Conservation (phyloP, 2,329 filamentous ascomycete genomes). For the Cladosporium sp. region DNA sequence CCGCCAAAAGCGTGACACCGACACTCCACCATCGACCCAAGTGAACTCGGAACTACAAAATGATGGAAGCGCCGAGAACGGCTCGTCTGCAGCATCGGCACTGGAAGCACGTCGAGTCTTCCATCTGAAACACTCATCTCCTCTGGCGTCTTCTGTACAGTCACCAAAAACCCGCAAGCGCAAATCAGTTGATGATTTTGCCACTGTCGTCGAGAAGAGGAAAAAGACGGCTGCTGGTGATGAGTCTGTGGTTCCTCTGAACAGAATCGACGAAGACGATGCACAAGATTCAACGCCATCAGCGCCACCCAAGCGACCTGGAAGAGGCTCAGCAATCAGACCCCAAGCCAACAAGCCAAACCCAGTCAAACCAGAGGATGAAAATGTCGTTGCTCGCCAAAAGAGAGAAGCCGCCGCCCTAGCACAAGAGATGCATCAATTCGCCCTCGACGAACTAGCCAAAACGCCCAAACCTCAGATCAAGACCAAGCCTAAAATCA, state of each 20-base stretch:
- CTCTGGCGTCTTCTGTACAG: conserved; percentile 19
- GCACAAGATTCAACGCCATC: neutral
- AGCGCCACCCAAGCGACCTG: conserved; percentile 26
- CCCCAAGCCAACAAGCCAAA: neutral
- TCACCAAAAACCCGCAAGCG: conserved; percentile 20
- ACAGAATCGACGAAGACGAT: neutral
- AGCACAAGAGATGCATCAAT: conserved; percentile 31
- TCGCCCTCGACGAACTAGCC: conserved; percentile 30
- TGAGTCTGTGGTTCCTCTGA: neutral
- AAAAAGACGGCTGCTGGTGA: conserved; percentile 21
- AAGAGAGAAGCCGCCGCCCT: conserved; percentile 21
- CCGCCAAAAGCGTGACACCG: conserved; percentile 1
- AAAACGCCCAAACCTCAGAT: conserved; percentile 21
- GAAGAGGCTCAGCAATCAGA: conserved; percentile 25
- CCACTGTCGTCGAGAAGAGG: conserved; percentile 32
- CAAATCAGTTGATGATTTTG: conserved; percentile 27
- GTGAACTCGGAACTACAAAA: neutral
- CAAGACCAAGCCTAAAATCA: conserved; percentile 18
- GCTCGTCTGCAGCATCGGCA: neutral
- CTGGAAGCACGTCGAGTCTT: conserved; percentile 25
- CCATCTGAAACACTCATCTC: conserved; percentile 25
- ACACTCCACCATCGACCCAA: neutral
- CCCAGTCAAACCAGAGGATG: neutral
- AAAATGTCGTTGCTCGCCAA: conserved; percentile 8
- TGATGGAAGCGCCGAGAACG: neutral